phyloP scores from a whole-genome alignment of 1,284 basidiomycete species.

The Irpex sp. region DNA sequence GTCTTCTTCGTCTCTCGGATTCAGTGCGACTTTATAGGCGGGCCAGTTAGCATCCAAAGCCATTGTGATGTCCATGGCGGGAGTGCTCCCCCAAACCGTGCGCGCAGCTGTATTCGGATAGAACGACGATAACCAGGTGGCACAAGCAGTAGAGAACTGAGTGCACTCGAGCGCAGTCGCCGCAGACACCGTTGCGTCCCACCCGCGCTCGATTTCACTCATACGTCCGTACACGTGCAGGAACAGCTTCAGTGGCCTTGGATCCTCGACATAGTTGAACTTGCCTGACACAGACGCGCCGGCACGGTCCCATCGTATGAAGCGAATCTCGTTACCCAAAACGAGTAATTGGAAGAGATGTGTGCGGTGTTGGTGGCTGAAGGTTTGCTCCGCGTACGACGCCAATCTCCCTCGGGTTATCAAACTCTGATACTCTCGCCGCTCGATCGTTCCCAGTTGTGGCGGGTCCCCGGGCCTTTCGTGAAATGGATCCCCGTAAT shows the following conservation, averaged over 20 bases:
- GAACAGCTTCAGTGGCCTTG: not conserved
- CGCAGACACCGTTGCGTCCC: not conserved
- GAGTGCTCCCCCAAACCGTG: too few species aligned
- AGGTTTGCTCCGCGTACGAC: not conserved
- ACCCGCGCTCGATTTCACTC: not conserved
- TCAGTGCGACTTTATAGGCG: not conserved
- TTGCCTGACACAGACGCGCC: not conserved
- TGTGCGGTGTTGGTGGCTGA: not conserved
- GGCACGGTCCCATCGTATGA: constrained; percentile 3
- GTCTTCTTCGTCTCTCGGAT: not conserved
- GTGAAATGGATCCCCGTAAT: not conserved
- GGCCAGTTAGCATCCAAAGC: not conserved
- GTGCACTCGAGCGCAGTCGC: not conserved
- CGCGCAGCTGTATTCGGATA: too few species aligned
- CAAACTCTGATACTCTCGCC: not conserved
- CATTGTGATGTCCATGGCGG: not conserved
- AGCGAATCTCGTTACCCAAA: not conserved
- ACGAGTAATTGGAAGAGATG: constrained; percentile 4
- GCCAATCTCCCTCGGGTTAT: not conserved
- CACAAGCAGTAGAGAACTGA: too few species aligned
- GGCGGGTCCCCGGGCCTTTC: not conserved
- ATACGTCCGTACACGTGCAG: not conserved
- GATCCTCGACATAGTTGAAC: constrained; percentile 2
- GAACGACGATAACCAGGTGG: too few species aligned
- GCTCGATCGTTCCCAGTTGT: not conserved